These are phyloP conservation scores for Eucalyptus erythrocorys DNA, from an alignment of 345 rosid genomes.

Conservation along the genomic window DNA sequence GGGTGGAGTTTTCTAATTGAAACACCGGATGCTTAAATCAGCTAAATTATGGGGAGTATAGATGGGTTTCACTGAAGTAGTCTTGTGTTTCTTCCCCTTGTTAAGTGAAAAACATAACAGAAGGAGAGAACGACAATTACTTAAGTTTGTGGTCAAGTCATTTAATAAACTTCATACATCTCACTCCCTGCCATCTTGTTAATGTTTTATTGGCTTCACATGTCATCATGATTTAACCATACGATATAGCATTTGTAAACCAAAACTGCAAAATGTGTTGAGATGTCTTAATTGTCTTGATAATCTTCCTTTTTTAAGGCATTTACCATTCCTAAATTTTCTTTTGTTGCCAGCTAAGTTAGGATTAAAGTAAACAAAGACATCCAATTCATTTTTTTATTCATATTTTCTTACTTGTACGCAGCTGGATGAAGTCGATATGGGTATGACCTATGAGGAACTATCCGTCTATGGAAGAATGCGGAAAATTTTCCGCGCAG, in stretches of 20 bases:
- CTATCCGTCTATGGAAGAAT: constrained; percentile 79
- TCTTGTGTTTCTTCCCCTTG: neutral
- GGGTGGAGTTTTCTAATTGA: neutral
- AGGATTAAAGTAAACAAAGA: neutral
- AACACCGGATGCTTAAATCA: neutral
- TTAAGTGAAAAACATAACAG: neutral
- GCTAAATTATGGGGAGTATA: neutral
- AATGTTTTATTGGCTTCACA: neutral
- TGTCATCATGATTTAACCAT: neutral
- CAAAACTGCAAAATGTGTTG: neutral
- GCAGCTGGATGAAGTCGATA: constrained; percentile 87
- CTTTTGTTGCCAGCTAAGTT: neutral
- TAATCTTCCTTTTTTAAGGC: neutral
- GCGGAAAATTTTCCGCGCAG: constrained; percentile 73
- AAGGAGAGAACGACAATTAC: neutral
- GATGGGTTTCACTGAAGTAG: neutral
- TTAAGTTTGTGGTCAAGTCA: neutral
- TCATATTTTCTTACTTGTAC: neutral
- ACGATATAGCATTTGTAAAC: neutral
- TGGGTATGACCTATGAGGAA: constrained; percentile 95
- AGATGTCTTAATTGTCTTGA: neutral
- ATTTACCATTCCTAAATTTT: neutral
- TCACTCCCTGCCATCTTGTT: neutral
- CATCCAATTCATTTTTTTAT: neutral
- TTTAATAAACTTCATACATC: neutral